These are phyloP conservation scores for Coprinopsis cinerea DNA, from an alignment of 768 basidiomycete species.

Conservation along the genomic window DNA sequence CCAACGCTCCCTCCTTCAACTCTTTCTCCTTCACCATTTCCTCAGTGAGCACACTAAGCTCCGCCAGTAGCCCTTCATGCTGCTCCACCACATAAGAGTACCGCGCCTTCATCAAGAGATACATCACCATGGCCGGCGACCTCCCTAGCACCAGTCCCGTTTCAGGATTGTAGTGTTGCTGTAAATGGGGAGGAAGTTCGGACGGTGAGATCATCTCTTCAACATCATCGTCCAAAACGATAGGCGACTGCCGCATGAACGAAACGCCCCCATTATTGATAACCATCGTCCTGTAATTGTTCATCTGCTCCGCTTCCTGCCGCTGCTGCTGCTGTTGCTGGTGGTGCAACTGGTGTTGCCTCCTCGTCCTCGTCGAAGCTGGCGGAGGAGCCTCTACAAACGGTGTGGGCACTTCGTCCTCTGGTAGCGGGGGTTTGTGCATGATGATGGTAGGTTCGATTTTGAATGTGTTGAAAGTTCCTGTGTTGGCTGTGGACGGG, in stretches of 20 bases:
- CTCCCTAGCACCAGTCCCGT: slow-evolving; percentile 66
- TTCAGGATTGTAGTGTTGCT: slow-evolving; percentile 42
- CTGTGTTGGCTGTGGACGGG: slow-evolving; percentile 13
- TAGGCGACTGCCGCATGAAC: background rate
- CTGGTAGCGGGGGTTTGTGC: slow-evolving; percentile 31
- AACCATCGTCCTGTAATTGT: background rate
- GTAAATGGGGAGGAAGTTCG: slow-evolving; percentile 49
- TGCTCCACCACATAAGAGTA: slow-evolving; percentile 62
- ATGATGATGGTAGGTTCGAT: slow-evolving; percentile 36
- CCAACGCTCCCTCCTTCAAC: slow-evolving; percentile 57
- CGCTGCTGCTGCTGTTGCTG: slow-evolving; percentile 6
- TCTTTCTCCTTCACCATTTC: slow-evolving; percentile 49
- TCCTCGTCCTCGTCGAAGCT: no score
- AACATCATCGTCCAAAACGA: slow-evolving; percentile 2
- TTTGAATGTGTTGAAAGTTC: slow-evolving; percentile 57
- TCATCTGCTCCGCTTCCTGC: background rate
- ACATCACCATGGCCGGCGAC: slow-evolving; percentile 66
- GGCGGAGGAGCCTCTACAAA: no score
- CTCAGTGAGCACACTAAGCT: slow-evolving; percentile 48
- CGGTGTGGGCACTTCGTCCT: slow-evolving; percentile 16
- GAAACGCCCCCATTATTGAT: no score
- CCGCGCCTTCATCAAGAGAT: slow-evolving; percentile 73
- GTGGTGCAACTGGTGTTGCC: slow-evolving; percentile 19
- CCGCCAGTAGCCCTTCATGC: slow-evolving; percentile 58
- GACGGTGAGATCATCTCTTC: slow-evolving; percentile 37